Base-by-base conservation (phyloP, 768 basidiomycete genomes). In the Ramaria sp. region DNA sequence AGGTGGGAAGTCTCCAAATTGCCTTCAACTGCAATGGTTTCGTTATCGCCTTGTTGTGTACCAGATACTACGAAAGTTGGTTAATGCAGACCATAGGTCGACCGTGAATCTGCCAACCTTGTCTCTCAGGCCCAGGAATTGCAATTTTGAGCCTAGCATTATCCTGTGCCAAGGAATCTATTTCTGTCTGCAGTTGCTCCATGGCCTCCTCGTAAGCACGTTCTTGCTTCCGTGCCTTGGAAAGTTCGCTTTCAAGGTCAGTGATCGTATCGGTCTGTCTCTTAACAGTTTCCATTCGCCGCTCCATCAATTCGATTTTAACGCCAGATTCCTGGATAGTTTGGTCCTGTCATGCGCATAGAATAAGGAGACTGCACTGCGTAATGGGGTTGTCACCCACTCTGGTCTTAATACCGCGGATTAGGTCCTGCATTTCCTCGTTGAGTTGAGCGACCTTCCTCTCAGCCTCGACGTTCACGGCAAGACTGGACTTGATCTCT, bases 281-380 rank as follows among this genome's bases (percentile, higher is more conserved):
- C 78, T 91, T 94, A 59, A 84, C 85, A 1, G 83, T 79, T 66
- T 98, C 94, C 77, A 93, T 84, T 33, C 92, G 81, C 47, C 93
- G 83, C 67, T 96, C 93, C 82, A 98, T 88, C 13, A 94, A 77
- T 67, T 97, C 91, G 57, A 97, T 91, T 75, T 94, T 97, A 55
- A 97, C 93, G 2, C 75, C 73, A 4, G 84, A 76, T 65, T 98
- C 96, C 68, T 97, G 92, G 37, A 91, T 83, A 24, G 71, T 78
- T 74, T 96, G 92, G 60, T 98, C 96, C 71, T 90, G 84, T n/a
- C 38, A 12, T 13, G 12, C 37, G 17, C 24, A 49, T n/a, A 20
- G 9, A 24, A 33, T 57, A n/a, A 37, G 30, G 41, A 37, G 34
- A 37, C 13, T 17, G 20, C 27, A 5, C 31, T 19, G 46, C 27